A percentile compares a stretch with the other conserved stretches of the same genome.
These are phyloP conservation scores for Akanthomyces uredinophilus DNA, from an alignment of 2,329 filamentous ascomycete species.

Conservation along the genomic window DNA sequence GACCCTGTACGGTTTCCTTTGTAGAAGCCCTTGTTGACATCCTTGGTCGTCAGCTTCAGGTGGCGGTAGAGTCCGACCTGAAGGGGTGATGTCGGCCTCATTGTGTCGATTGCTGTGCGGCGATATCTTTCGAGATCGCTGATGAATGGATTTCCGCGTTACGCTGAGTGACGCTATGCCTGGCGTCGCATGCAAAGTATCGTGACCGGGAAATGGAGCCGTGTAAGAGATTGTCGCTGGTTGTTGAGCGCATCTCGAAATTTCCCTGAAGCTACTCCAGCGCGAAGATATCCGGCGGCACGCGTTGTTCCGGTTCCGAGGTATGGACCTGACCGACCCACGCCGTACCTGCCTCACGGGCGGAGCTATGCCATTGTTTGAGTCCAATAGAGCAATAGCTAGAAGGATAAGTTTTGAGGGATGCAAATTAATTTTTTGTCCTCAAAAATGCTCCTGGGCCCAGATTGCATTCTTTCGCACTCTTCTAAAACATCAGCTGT, in stretches of 20 bases:
- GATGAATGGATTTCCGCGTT: no score
- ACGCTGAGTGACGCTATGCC: no score
- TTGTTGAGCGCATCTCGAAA: slow-evolving; percentile 7
- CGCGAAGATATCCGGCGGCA: slow-evolving; percentile 15
- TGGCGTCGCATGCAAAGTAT: neutral
- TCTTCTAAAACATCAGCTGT: no score
- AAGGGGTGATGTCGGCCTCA: slow-evolving; percentile 59
- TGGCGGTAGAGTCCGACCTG: slow-evolving; percentile 68
- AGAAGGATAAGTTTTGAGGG: neutral
- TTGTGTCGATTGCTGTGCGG: slow-evolving; percentile 25
- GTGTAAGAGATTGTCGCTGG: neutral
- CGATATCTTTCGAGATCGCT: neutral
- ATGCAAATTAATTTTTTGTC: neutral
- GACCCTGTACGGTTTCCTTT: slow-evolving; percentile 88
- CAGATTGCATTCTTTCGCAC: neutral
- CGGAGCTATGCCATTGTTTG: neutral
- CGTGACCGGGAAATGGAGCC: neutral
- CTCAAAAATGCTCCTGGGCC: neutral
- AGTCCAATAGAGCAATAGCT: neutral
- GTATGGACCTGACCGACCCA: neutral
- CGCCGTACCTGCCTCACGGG: neutral
- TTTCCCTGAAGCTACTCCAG: slow-evolving; percentile 1
- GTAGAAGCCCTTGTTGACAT: slow-evolving; percentile 91
- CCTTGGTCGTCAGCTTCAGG: slow-evolving; percentile 82
- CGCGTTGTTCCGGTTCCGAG: slow-evolving; percentile 31